These are phyloP conservation scores for Thoreauomyces humboldtii DNA, from an alignment of 192 early-diverging fungal genomes.

Conservation along the genomic window DNA sequence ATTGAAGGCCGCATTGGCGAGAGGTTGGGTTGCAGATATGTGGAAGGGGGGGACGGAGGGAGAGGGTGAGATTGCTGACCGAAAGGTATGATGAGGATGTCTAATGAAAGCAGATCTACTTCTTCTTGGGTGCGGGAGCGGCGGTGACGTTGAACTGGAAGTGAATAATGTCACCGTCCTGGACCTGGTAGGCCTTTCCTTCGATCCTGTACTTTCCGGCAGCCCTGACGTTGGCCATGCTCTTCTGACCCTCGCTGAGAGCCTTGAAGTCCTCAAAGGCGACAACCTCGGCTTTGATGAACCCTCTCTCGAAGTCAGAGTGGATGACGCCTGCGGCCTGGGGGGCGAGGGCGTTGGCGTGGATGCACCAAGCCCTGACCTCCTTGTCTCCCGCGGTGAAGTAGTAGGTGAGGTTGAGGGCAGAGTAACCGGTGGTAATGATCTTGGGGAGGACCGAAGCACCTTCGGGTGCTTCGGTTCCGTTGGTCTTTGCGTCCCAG, in stretches of 20 bases:
- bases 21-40: no score
- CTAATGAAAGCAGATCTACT: slow-evolving; percentile 19
- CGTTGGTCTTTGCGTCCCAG: slow-evolving; percentile 16
- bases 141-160: slow-evolving; percentile 30
- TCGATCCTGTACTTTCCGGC: slow-evolving; percentile 86
- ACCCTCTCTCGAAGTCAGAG: slow-evolving; percentile 67
- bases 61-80: no score
- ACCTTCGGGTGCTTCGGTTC: slow-evolving; percentile 23
- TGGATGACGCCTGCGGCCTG: slow-evolving; percentile 93
- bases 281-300: slow-evolving; percentile 85
- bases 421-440: slow-evolving; percentile 81
- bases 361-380: slow-evolving; percentile 88
- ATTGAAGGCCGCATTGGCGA: no score
- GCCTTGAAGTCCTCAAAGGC: slow-evolving; percentile 75
- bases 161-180: slow-evolving; percentile 83
- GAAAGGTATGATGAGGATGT: no score
- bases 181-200: slow-evolving; percentile 87
- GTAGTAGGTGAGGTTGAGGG: slow-evolving; percentile 86
- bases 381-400: slow-evolving; percentile 89
- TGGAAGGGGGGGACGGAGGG: no score
- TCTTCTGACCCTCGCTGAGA: slow-evolving; percentile 43
- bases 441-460: slow-evolving; percentile 80
- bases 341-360: slow-evolving; percentile 72
- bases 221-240: slow-evolving; percentile 73
- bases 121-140: slow-evolving; percentile 17